Base-by-base conservation (phyloP, 805 yeast genomes). In the Debaryomyces hansenii region DNA sequence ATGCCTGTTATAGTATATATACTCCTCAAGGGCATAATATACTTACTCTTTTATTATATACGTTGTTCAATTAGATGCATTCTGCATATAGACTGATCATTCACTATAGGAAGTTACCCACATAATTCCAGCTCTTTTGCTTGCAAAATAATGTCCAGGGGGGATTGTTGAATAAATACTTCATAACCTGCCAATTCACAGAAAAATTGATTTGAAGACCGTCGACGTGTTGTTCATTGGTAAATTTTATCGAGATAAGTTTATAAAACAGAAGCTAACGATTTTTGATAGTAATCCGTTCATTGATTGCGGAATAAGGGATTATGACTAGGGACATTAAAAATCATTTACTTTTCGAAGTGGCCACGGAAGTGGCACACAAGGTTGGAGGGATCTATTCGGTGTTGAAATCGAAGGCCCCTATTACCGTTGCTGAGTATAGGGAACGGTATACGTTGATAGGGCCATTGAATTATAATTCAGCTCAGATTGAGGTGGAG, bases 341-440 rank as follows among this genome's bases (percentile, higher is more conserved):
- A 58, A 85, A 88, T 65, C 97, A 90, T 63, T 74, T 91, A 45
- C 78, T 94, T 41, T 90, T 92, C 61, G 99, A 92, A 72, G 86
- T 89, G 38, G 96, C 98, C 51, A 92, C 99, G 1, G 99, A 92
- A 66, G 97, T 92, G 42, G 98, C 98, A 59, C 91, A 94, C 74
- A 78, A 95, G 59, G 98, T 92, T 18, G 99, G 99, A 42, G 99
- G 99, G 32, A 92, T 92, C 65, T 92, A 92, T 72, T 91, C 98
- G 5, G 99, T 92, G 43, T 78, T 92, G 61, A 94, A 94, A 66
- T 89, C 97, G 9, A 92, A 92, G 69, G 97, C 97, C 6, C 97
- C 97, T 7, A 90, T 91, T 49, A 92, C 99, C 7, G 92, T 87
- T 42, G 90, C 95, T 35, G 97, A 92, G 67, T 94, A 90, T 69